Base-by-base conservation (phyloP, 2,329 filamentous ascomycete genomes). In the Orbilia blumenaviensis region DNA sequence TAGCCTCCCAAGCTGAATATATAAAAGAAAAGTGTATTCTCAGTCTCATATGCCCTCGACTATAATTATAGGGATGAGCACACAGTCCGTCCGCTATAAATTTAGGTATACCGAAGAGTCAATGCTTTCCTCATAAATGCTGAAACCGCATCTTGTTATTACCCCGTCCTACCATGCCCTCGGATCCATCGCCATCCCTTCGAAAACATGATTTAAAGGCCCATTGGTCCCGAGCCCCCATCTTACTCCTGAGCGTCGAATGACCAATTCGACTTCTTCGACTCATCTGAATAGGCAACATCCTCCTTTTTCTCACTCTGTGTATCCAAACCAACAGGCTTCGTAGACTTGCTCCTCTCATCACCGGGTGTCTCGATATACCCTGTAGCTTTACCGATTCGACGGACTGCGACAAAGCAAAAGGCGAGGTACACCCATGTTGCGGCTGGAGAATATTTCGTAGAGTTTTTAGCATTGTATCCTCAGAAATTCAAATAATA, bases 361-460 rank as follows among this genome's bases (percentile, higher is more conserved):
- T 42, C 16, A 9, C 42, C 48, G 0, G 63, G 69, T 12, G 56
- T 58, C 46, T 75, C 69, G 10, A 75, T 32, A 42, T 62, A 75
- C 25, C 69, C 69, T 5, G 69, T 67, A 8, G 27, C 62, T 32
- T 18, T 66, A 14, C 52, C 69, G 25, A 75, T 41, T 44, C 44
- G 54, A 16, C 69, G 69, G 16, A 75, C 41, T 14, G 42, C 8
- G 1, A 50, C 16, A 7, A 75, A 46, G 25, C 62, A 75, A 4
- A 54, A 52, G 0, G 72, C 64, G n/a, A 76, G 41, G 14, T 46
- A 69, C 8, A 69, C n/a, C 72, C 72, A 76, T 12, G 64, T 52
- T 25, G 38, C 25, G 3, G 64, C 72, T 76, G 56, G 27, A 23
- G 25, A 41, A 16, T 4, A 34, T 18, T 3, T 5, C 36, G 16